Percentiles rank a stretch among this genome's conserved stretches.
These are phyloP conservation scores for Salvia miltiorrhiza DNA, from an alignment of 257 asterid genomes.

Conservation along the genomic window DNA sequence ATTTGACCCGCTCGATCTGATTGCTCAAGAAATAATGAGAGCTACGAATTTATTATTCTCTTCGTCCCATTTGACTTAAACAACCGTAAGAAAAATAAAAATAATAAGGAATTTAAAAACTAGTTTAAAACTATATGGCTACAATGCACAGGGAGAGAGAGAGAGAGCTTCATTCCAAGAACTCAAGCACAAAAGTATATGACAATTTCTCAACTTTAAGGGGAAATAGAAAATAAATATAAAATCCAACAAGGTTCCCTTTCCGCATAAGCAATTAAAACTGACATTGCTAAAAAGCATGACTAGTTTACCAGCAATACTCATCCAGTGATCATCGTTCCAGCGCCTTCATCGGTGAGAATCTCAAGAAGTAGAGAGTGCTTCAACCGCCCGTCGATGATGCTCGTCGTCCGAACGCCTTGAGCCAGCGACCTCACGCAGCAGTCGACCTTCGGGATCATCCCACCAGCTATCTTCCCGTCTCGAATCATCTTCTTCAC, in stretches of 20 bases:
- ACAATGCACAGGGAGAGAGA: background rate
- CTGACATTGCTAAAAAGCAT: background rate
- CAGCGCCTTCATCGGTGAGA: slow-evolving; percentile 76
- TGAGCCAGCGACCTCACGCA: slow-evolving; percentile 76
- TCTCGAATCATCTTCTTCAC: slow-evolving; percentile 68
- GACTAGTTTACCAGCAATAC: background rate
- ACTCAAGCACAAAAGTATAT: background rate
- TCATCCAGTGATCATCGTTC: slow-evolving; percentile 79
- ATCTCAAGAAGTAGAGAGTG: slow-evolving; percentile 80
- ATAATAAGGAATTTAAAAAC: too few species aligned
- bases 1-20: too few species aligned
- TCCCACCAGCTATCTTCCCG: slow-evolving; percentile 71
- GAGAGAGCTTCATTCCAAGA: background rate
- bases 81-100: too few species aligned
- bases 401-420: slow-evolving; percentile 76
- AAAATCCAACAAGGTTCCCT: background rate
- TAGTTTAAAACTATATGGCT: too few species aligned
- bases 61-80: too few species aligned
- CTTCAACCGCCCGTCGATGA: slow-evolving; percentile 71
- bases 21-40: too few species aligned
- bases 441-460: slow-evolving; percentile 81
- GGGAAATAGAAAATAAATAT: too few species aligned
- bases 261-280: background rate
- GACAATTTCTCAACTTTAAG: background rate
- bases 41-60: too few species aligned